These are phyloP conservation scores for Podaxis pistillaris DNA, from an alignment of 768 basidiomycete genomes.

Conservation along the genomic window DNA sequence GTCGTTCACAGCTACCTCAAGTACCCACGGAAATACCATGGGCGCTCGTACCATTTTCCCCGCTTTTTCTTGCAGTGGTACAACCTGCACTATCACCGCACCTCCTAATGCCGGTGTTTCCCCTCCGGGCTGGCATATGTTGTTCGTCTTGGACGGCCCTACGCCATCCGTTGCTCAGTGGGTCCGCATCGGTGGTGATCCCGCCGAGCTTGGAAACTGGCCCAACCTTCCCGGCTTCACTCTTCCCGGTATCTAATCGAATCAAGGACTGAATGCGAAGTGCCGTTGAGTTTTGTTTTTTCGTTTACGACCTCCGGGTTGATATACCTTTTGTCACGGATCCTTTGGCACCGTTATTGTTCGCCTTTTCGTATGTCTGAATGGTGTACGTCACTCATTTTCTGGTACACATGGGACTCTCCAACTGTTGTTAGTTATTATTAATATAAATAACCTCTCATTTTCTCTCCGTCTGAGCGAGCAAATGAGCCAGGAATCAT, in stretches of 20 bases:
- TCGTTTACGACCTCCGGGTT: not conserved
- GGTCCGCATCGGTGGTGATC: constrained; percentile 81
- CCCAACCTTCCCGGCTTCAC: constrained; percentile 68
- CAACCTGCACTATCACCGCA: constrained; percentile 72
- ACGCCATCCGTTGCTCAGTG: constrained; percentile 74
- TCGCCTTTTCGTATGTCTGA: not conserved
- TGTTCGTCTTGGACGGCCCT: constrained; percentile 76
- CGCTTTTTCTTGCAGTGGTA: constrained; percentile 64
- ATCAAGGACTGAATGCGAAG: not conserved
- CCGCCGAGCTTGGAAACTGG: constrained; percentile 69
- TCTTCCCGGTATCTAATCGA: constrained; percentile 49
- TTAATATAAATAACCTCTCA: no score
- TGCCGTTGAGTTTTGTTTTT: not conserved
- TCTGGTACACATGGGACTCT: not conserved
- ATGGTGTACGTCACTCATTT: not conserved
- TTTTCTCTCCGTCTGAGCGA: no score
- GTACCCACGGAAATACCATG: constrained; percentile 79
- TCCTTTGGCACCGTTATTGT: not conserved
- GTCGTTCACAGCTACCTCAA: constrained; percentile 54
- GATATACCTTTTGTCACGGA: not conserved
- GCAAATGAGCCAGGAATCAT: no score
- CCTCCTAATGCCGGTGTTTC: constrained; percentile 68
- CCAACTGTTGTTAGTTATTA: not conserved
- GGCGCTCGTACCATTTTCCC: constrained; percentile 74
- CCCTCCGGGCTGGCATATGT: constrained; percentile 76